A percentile compares a stretch with the other conserved stretches of the same genome.
Evolutionary conservation across 306 rosid genomes (phyloP).

Genomic region (Ziziphus jujuba): DNA sequence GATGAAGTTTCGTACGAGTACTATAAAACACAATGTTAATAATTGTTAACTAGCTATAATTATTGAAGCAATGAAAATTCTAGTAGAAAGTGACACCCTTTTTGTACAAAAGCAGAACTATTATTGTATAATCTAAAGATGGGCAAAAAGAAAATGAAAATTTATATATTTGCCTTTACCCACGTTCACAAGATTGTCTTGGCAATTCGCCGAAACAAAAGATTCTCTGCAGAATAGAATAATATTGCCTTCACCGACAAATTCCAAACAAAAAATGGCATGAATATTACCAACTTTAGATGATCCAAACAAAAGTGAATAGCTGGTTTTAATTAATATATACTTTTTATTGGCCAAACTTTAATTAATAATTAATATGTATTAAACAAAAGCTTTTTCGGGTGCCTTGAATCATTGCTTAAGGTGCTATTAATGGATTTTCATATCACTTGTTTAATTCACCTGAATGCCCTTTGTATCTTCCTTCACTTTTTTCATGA

Average conservation of each 20-base stretch:
- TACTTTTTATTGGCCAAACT: too few relatives aligned
- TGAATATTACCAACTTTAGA: constrained; percentile 1
- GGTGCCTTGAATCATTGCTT: not conserved
- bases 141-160: not conserved
- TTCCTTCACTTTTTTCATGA: constrained; percentile 24
- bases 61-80: not conserved
- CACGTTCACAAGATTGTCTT: constrained; percentile 16
- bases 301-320: not conserved
- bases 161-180: not conserved
- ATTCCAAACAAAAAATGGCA: constrained; percentile 28
- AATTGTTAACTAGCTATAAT: too few relatives aligned
- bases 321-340: not conserved
- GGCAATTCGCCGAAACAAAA: too few relatives aligned
- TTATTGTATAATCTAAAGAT: not conserved
- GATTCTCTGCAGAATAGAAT: constrained; percentile 8
- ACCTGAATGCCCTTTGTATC: not conserved
- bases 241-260: constrained; percentile 13
- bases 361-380: not conserved
- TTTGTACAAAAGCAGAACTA: not conserved
- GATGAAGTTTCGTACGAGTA: too few relatives aligned
- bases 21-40: too few relatives aligned
- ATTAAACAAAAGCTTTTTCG: not conserved
- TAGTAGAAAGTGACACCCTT: constrained; percentile 2
- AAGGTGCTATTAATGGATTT: not conserved
- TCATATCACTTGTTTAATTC: not conserved